phyloP scores from a whole-genome alignment of 1,139 yeast species.

The Zygosaccharomyces sapae region DNA sequence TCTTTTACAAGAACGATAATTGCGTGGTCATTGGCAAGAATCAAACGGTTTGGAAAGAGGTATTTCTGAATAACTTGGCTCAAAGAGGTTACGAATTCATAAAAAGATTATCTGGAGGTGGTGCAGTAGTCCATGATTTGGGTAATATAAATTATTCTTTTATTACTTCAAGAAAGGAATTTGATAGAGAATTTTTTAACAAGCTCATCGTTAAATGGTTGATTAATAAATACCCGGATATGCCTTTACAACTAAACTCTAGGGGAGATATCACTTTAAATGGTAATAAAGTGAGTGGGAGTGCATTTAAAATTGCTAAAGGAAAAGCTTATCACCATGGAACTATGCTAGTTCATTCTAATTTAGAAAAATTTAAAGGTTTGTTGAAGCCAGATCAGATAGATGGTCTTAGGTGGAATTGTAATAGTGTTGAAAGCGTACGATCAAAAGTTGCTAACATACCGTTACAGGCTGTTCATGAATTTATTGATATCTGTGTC shows the following conservation, averaged over 20 bases:
- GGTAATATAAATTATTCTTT: constrained; percentile 88
- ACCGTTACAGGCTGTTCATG: constrained; percentile 27
- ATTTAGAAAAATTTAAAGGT: constrained; percentile 53
- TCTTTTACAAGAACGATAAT: constrained; percentile 73
- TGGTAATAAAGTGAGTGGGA: constrained; percentile 71
- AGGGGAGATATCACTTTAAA: constrained; percentile 69
- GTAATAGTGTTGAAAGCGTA: constrained; percentile 72
- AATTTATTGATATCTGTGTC: constrained; percentile 26
- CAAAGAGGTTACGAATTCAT: constrained; percentile 60
- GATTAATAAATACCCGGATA: constrained; percentile 33
- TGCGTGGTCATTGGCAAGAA: constrained; percentile 95
- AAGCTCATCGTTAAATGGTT: constrained; percentile 49
- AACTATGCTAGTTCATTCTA: constrained; percentile 78
- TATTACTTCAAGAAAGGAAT: constrained; percentile 64
- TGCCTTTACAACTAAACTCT: constrained; percentile 48
- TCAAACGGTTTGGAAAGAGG: constrained; percentile 92
- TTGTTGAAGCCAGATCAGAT: constrained; percentile 50
- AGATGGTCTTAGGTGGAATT: constrained; percentile 47
- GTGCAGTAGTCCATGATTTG: constrained; percentile 92
- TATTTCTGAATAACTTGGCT: constrained; percentile 58
- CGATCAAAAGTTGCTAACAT: constrained; percentile 71
- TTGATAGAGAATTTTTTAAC: constrained; percentile 63
- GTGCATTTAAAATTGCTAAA: constrained; percentile 80
- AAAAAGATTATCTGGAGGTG: constrained; percentile 89
- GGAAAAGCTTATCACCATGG: constrained; percentile 94